Conservation (phyloP, 2,329 filamentous ascomycete species). For the Aspergillus sp. region DNA sequence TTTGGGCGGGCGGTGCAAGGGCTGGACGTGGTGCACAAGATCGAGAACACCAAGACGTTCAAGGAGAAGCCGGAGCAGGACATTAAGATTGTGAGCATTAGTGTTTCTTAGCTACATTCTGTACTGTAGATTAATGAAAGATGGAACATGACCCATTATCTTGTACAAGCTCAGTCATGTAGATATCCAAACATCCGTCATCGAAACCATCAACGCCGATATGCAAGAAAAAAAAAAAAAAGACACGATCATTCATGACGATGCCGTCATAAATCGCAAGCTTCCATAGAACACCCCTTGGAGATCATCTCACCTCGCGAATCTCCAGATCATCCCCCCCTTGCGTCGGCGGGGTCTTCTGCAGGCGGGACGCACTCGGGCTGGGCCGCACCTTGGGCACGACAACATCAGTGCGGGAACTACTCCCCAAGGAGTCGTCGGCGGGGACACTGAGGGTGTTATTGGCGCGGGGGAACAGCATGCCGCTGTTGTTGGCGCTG, state of each 20-base stretch:
- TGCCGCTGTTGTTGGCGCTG: conserved; percentile 21
- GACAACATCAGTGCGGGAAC: conserved; percentile 25
- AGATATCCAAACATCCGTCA: not conserved
- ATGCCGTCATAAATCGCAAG: too few species aligned
- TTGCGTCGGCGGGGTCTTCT: conserved; percentile 17
- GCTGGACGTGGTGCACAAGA: conserved; percentile 90
- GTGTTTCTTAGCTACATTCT: conserved; percentile 17
- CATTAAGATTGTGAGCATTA: conserved; percentile 92
- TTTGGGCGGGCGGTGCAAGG: conserved; percentile 90
- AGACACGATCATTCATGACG: too few species aligned
- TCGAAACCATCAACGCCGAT: not conserved
- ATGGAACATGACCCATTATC: not conserved
- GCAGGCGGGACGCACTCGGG: conserved; percentile 19
- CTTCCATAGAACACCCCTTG: too few species aligned
- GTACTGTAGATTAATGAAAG: conserved; percentile 21
- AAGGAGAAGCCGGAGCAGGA: conserved; percentile 96
- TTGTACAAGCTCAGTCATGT: not conserved
- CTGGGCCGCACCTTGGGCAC: conserved; percentile 13
- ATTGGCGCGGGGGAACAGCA: conserved; percentile 16
- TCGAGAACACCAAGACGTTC: conserved; percentile 83
- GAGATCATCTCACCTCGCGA: conserved; percentile 19
- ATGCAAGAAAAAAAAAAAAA: not conserved
- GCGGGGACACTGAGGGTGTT: conserved; percentile 12
- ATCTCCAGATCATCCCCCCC: conserved; percentile 21
- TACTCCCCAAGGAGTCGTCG: conserved; percentile 25